phyloP scores from a whole-genome alignment of 192 early-diverging fungal genomes.

The Diversispora epigaea region DNA sequence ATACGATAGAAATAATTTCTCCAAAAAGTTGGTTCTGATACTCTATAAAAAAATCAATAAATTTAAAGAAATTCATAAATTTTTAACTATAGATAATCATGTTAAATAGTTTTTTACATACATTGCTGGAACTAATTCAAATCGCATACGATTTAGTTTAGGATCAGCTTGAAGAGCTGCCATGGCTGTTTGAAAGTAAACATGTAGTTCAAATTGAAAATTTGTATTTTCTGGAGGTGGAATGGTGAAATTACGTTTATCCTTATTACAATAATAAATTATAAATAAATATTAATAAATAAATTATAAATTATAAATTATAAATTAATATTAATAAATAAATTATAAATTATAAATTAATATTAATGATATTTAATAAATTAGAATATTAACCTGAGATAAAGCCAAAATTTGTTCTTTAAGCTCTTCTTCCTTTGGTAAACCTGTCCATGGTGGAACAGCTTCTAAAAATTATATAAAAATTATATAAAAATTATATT shows the following conservation, averaged over 20 bases:
- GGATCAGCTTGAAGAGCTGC: conserved; percentile 59
- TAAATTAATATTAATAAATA: not conserved
- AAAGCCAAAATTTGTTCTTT: conserved; percentile 50
- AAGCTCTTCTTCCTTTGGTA: conserved; percentile 52
- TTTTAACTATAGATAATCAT: not conserved
- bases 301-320: too few species aligned
- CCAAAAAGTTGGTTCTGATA: conserved; percentile 66
- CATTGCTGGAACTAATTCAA: conserved; percentile 64
- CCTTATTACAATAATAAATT: conserved; percentile 36
- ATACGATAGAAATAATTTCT: conserved; percentile 71
- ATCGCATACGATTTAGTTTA: conserved; percentile 60
- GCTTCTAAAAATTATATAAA: conserved; percentile 36
- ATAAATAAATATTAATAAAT: conserved; percentile 2
- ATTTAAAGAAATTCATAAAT: not conserved
- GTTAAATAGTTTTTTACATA: conserved; percentile 29
- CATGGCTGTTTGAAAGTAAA: conserved; percentile 54
- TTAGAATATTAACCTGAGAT: conserved; percentile 42
- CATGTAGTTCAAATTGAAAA: conserved; percentile 62
- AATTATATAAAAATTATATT: conserved; percentile 3
- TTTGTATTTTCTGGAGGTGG: conserved; percentile 59
- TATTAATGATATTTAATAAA: not conserved
- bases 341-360: not conserved
- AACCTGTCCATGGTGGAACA: conserved; percentile 53
- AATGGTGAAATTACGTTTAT: conserved; percentile 62
- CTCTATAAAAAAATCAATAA: conserved; percentile 32